These are phyloP conservation scores for Xanthoconium stramineum DNA, from an alignment of 768 basidiomycete genomes.

Conservation along the genomic window DNA sequence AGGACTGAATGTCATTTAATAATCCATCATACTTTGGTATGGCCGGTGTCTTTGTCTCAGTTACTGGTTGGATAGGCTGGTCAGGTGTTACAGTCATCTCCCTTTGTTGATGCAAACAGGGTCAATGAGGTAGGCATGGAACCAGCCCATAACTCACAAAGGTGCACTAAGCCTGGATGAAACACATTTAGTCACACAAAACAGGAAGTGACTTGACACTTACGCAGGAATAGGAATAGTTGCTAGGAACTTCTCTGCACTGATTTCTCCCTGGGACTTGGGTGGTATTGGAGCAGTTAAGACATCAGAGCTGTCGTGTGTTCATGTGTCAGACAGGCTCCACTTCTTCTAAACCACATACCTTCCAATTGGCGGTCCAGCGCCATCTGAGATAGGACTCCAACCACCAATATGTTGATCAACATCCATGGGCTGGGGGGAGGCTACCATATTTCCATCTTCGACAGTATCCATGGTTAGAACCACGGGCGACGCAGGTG, in stretches of 20 bases:
- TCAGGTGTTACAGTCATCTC: conserved; percentile 7
- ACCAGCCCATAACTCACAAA: conserved; percentile 18
- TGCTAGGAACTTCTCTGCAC: conserved; percentile 25
- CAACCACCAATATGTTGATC: conserved; percentile 16
- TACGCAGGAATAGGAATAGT: conserved; percentile 27
- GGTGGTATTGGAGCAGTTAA: conserved; percentile 7
- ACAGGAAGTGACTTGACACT: neutral
- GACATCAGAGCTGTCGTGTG: conserved; percentile 2
- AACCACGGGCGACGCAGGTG: conserved; percentile 12
- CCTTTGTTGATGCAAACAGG: conserved; percentile 9
- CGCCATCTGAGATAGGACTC: conserved; percentile 8
- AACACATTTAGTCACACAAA: neutral
- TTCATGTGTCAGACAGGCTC: neutral
- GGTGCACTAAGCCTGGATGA: conserved; percentile 21
- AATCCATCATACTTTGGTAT: conserved; percentile 26
- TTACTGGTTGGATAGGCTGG: conserved; percentile 2
- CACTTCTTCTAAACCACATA: conserved; percentile 4
- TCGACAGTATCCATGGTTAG: neutral
- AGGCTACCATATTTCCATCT: conserved; percentile 1
- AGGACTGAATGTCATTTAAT: neutral
- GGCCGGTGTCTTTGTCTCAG: conserved; percentile 11
- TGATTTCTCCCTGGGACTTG: conserved; percentile 21
- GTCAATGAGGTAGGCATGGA: neutral
- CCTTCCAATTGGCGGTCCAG: conserved; percentile 5
- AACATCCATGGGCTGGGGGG: conserved; percentile 23